phyloP scores from a whole-genome alignment of 352 stramenopile genomes.

The Detonula confervacea region DNA sequence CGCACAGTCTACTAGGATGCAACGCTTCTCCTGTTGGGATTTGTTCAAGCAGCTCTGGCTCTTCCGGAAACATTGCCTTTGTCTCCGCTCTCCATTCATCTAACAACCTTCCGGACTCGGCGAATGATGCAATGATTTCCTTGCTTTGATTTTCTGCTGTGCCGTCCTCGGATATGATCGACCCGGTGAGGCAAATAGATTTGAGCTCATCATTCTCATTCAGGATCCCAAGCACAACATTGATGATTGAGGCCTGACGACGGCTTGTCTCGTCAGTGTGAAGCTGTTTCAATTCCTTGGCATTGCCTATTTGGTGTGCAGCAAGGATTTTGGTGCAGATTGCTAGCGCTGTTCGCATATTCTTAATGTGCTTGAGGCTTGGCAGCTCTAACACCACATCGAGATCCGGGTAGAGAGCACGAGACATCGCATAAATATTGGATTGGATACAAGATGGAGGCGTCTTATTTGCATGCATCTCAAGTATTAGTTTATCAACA shows the following conservation, averaged over 20 bases:
- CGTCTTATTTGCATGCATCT: too few relatives aligned
- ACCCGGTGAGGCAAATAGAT: constrained; percentile 9
- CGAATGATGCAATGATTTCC: constrained; percentile 8
- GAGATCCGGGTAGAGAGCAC: too few relatives aligned
- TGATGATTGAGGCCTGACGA: constrained; percentile 19
- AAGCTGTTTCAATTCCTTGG: constrained; percentile 18
- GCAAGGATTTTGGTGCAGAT: constrained; percentile 20
- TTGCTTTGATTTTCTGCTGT: background rate
- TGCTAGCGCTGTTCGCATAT: background rate
- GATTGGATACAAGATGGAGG: too few relatives aligned
- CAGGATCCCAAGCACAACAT: constrained; percentile 24
- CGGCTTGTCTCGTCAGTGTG: constrained; percentile 20
- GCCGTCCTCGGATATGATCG: constrained; percentile 12
- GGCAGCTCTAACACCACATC: constrained; percentile 6
- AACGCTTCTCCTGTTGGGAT: background rate
- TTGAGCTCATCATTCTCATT: background rate
- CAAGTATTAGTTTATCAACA: too few relatives aligned
- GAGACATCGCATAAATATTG: too few relatives aligned
- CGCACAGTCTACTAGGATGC: background rate
- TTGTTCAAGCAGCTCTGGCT: background rate
- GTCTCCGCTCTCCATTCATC: constrained; percentile 8
- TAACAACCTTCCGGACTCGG: constrained; percentile 3
- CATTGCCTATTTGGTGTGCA: constrained; percentile 11
- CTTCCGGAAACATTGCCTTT: background rate
- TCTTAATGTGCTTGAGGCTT: constrained; percentile 6